Evolutionary conservation across 1,284 basidiomycete genomes (phyloP), one percentile per base, ranked within the genome.

Genomic region (Anthracocystis panici-leucophaei): DNA sequence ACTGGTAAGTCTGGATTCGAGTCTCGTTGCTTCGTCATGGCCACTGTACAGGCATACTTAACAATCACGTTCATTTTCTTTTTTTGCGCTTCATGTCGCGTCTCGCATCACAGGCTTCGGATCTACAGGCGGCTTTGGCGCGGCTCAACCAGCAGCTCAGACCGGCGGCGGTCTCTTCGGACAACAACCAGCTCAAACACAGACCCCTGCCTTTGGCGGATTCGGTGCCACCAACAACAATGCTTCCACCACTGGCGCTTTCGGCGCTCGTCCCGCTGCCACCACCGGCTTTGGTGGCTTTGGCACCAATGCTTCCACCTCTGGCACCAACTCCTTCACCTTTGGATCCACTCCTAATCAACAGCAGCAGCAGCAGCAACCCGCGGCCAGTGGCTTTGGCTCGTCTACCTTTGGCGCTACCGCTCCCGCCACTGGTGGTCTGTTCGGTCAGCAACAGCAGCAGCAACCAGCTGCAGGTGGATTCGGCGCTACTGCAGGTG

Each of bases 81-180:
- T n/a, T n/a, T n/a, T n/a, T n/a, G n/a, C n/a, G 35, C 14, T 38
- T 38, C 12, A 12, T 12, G 12, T 6, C 35, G 35, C 35, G 35
- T 16, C 35, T 38, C 35, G 35, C 14, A 7, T 42, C 31, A 4
- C 46, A 76, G 74, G 74, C 57, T 76, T 76, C 33, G 74, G 74
- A 21, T 68, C 68, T 21, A 59, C 65, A 62, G 68, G 65, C 29
- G 73, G 64, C 46, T 76, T 76, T 44, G 74, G 74, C 48, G 68
- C 68, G 23, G 42, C 68, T 38, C 81, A 82, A 55, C 79, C 81
- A 46, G 66, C 71, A 27, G 72, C 59, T 20, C 82, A 79, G 55
- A 70, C 75, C 44, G 65, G 75, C 18, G 80, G 78, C n/a, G 83
- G 84, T 18, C 72, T 85, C 35, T 86, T 85, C 45, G 85, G 84